phyloP scores from a whole-genome alignment of 2,329 filamentous ascomycete species.

The Diaporthe helianthi region DNA sequence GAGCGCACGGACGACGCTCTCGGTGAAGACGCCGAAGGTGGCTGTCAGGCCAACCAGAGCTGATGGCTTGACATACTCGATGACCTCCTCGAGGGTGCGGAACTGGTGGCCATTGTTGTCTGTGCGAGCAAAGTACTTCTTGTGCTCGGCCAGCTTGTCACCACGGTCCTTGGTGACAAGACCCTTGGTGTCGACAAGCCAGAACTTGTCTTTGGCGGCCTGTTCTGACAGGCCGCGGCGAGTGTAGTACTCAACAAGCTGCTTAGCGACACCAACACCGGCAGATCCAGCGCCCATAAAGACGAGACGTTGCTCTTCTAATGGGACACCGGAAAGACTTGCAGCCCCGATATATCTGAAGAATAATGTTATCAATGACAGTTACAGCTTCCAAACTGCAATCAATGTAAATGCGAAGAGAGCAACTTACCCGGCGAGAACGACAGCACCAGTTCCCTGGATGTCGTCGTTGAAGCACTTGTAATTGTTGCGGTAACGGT shows the following conservation, averaged over 20 bases:
- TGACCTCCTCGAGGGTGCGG: conserved; percentile 85
- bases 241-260: conserved; percentile 96
- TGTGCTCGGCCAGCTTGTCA: conserved; percentile 91
- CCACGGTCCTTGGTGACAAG: conserved; percentile 93
- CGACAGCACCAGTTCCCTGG: conserved; percentile 95
- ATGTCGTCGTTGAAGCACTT: conserved; percentile 99
- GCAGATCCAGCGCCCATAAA: conserved; percentile 97
- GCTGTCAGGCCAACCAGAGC: conserved; percentile 94
- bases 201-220: conserved; percentile 90
- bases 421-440: conserved; percentile 77
- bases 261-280: conserved; percentile 96
- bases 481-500: conserved; percentile 86
- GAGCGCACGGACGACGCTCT: conserved; percentile 77
- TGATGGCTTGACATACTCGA: conserved; percentile 93
- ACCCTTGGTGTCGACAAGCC: conserved; percentile 95
- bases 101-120: conserved; percentile 73
- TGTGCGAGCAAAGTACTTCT: conserved; percentile 72
- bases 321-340: conserved; percentile 82
- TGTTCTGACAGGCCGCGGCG: conserved; percentile 88
- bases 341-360: conserved; percentile 71
- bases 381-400: neutral
- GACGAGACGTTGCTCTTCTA: conserved; percentile 90
- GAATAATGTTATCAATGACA: conserved; percentile 58
- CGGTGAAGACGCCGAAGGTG: conserved; percentile 93
- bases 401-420: neutral